Percentiles rank a stretch among this genome's conserved stretches.
phyloP scores from a whole-genome alignment of 371 early-diverging fungal species.

The Zopfochytrium polystomum region DNA sequence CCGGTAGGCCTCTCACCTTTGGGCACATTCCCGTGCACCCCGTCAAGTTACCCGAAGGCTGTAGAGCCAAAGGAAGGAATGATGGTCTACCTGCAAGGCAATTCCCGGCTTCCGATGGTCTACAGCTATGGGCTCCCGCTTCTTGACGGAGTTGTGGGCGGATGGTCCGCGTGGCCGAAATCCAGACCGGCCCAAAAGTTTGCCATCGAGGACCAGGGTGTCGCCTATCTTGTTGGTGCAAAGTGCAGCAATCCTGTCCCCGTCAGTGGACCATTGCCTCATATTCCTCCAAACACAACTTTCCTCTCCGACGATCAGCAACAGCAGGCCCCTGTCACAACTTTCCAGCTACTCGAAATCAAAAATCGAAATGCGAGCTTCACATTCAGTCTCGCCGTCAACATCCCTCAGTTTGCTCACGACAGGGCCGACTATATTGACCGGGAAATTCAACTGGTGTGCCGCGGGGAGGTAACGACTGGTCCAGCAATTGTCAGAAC shows the following conservation, averaged over 20 bases:
- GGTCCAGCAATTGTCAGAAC: no score
- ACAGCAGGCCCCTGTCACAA: no score
- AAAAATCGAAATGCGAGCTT: no score
- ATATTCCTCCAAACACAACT: no score
- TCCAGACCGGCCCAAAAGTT: constrained; percentile 11
- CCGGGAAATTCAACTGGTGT: no score
- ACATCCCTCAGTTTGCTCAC: no score
- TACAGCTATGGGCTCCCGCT: constrained; percentile 23
- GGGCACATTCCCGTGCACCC: constrained; percentile 10
- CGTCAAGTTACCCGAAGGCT: not conserved
- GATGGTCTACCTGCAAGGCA: constrained; percentile 18
- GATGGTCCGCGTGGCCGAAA: constrained; percentile 21
- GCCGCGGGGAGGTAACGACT: no score
- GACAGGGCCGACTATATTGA: no score
- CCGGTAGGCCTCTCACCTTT: constrained; percentile 4
- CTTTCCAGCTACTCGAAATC: no score
- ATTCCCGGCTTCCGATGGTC: constrained; percentile 10
- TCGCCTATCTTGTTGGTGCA: constrained; percentile 11
- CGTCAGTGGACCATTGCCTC: no score
- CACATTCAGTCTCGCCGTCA: no score
- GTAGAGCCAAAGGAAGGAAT: not conserved
- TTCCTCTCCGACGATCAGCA: no score
- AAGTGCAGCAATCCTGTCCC: constrained; percentile 19
- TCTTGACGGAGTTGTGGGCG: constrained; percentile 20
- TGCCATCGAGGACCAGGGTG: constrained; percentile 12